A percentile compares a stretch with the other conserved stretches of the same genome.
phyloP scores from a whole-genome alignment of 495 filamentous ascomycete genomes.

The Aspergillus mulundensis region DNA sequence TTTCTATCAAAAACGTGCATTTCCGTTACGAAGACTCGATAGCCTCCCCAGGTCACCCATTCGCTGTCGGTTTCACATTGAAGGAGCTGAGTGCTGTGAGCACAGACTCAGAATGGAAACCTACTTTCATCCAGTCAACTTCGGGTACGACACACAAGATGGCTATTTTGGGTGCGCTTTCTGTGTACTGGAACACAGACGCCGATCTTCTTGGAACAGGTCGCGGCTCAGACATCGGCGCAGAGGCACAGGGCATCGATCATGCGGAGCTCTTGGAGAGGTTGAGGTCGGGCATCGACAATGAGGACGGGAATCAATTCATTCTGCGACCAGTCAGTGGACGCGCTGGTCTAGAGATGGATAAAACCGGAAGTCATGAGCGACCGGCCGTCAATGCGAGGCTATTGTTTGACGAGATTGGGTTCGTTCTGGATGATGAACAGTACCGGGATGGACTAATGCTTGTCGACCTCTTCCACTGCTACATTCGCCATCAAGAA shows the following conservation, averaged over 20 bases:
- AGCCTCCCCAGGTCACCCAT: constrained; percentile 89
- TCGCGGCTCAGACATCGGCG: constrained; percentile 51
- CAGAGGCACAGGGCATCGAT: constrained; percentile 60
- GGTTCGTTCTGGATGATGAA: constrained; percentile 90
- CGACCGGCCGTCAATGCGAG: constrained; percentile 85
- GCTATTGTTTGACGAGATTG: constrained; percentile 90
- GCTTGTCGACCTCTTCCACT: constrained; percentile 98
- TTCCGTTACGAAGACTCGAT: constrained; percentile 97
- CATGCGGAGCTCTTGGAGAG: constrained; percentile 72
- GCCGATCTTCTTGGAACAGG: constrained; percentile 75
- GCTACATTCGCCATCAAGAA: constrained; percentile 95
- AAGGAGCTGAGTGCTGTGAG: constrained; percentile 95
- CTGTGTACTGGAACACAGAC: constrained; percentile 98
- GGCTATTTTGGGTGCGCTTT: constrained; percentile 78
- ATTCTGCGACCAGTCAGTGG: constrained; percentile 94
- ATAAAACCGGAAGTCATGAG: constrained; percentile 80
- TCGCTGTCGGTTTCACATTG: constrained; percentile 84
- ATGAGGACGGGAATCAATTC: constrained; percentile 76
- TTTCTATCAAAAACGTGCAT: constrained; percentile 96
- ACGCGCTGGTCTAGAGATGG: constrained; percentile 83
- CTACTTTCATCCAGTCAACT: constrained; percentile 87
- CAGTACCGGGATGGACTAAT: constrained; percentile 96
- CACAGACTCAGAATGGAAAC: constrained; percentile 88
- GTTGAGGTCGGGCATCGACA: constrained; percentile 72
- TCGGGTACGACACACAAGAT: constrained; percentile 83